Evolutionary conservation across 1,139 yeast species (phyloP).

Genomic region (Hyphopichia khmerensis): DNA sequence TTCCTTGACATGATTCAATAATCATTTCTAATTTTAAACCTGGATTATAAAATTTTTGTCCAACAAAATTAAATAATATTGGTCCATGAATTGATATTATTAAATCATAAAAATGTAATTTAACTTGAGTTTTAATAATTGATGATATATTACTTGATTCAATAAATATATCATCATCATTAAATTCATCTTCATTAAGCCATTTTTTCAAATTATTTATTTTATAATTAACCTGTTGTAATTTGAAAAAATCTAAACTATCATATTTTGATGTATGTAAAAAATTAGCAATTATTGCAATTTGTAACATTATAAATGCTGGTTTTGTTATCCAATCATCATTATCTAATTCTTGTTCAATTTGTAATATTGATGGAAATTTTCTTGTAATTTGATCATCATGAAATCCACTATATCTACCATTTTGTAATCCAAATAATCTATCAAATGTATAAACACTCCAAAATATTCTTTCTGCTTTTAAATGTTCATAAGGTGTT

Average conservation of each 20-base stretch:
- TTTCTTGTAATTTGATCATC: conserved; percentile 31
- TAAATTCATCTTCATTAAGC: conserved; percentile 39
- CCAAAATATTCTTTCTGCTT: conserved; percentile 59
- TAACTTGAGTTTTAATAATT: conserved; percentile 37
- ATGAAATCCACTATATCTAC: conserved; percentile 45
- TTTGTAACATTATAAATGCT: conserved; percentile 47
- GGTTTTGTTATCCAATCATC: conserved; percentile 59
- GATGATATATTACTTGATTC: conserved; percentile 13
- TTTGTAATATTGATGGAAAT: conserved; percentile 35
- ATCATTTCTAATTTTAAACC: conserved; percentile 37
- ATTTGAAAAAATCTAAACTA: conserved; percentile 27
- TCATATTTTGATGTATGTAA: conserved; percentile 30
- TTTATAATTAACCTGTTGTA: conserved; percentile 36
- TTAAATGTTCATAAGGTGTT: conserved; percentile 47
- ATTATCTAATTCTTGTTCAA: conserved; percentile 23
- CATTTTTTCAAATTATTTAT: conserved; percentile 28
- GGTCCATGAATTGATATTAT: conserved; percentile 39
- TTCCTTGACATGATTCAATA: conserved; percentile 34
- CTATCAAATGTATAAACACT: conserved; percentile 56
- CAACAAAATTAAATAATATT: conserved; percentile 33
- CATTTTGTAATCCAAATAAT: conserved; percentile 53
- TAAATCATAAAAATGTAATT: conserved; percentile 42
- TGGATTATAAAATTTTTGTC: conserved; percentile 27
- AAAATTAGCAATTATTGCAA: conserved; percentile 39
- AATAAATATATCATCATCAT: conserved; percentile 15